Evolutionary conservation across 2,329 filamentous ascomycete genomes (phyloP).

Genomic region (Talaromyces sp.): DNA sequence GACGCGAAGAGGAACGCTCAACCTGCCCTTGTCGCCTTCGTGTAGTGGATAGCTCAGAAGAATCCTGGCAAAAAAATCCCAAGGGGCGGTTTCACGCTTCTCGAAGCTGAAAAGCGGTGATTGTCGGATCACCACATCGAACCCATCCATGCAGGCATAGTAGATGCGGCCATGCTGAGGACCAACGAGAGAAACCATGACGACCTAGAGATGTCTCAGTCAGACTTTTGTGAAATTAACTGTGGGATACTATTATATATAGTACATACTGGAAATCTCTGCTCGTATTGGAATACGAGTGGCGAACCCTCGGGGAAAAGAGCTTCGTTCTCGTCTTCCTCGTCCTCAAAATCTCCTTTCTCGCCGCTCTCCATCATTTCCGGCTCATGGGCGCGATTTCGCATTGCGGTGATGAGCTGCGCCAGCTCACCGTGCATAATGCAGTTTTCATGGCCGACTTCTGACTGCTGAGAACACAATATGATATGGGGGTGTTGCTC

Average conservation of each 20-base stretch:
- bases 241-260: background rate
- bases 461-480: background rate
- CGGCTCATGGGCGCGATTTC: background rate
- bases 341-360: background rate
- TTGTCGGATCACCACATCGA: background rate
- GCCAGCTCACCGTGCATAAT: background rate
- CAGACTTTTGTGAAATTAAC: background rate
- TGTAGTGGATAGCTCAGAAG: background rate
- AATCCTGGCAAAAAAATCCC: background rate
- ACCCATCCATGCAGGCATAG: slow-evolving; percentile 6
- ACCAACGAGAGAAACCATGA: background rate
- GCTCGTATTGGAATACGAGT: background rate
- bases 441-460: background rate
- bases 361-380: background rate
- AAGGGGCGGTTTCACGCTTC: background rate
- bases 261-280: background rate
- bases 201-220: background rate
- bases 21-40: background rate
- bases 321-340: background rate
- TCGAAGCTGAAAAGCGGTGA: background rate
- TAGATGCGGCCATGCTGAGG: background rate
- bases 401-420: background rate
- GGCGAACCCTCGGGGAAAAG: background rate
- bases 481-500: background rate
- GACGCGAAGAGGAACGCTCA: background rate